Base-by-base conservation (phyloP, 257 asterid genomes). In the Haberlea rhodopensis region DNA sequence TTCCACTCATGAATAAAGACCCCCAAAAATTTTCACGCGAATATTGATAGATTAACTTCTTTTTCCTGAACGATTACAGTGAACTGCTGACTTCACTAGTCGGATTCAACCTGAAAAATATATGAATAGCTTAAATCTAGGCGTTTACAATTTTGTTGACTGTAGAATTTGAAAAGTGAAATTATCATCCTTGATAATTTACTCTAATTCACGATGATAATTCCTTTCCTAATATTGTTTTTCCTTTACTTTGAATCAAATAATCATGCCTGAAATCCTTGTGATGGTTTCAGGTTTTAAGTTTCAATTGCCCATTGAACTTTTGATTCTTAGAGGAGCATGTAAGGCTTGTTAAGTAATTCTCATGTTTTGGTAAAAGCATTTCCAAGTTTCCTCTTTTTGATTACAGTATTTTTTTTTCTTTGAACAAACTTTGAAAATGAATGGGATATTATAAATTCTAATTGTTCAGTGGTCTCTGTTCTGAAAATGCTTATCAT, bases 1-100 rank as follows among this genome's bases (percentile, higher is more conserved):
- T 40, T 48, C 58, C 55, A 34, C 51, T 59, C 25, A 66, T 15
- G 55, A 55, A 63, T 45, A 21, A 67, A 61, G 24, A 40, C 49
- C 22, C 19, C 10, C 19, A 52, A 28, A 5, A n/a, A 3, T 37
- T 11, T 13, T 37, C n/a, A 37, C n/a, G 2, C 5, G 1, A 37
- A 37, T 37, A 4, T 37, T 37, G 46, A 37, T 37, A 10, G 10
- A 24, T 64, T 6, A 24, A 52, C 10, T 16, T n/a, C 40, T 18
- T 46, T 32, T 66, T 46, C 57, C 23, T 26, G 65, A 63, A 37
- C 0, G 16, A 10, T 37, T 37, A 13, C 46, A 5, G 5, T 13
- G 46, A 10, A 11, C 46, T 11, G 46, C 19, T 2, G 49, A 15
- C 49, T 43, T 40, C 19, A 18, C 19, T 43, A 15, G 8, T 15